Conservation (phyloP, 2,329 filamentous ascomycete genomes). For the Xylariales sp. region DNA sequence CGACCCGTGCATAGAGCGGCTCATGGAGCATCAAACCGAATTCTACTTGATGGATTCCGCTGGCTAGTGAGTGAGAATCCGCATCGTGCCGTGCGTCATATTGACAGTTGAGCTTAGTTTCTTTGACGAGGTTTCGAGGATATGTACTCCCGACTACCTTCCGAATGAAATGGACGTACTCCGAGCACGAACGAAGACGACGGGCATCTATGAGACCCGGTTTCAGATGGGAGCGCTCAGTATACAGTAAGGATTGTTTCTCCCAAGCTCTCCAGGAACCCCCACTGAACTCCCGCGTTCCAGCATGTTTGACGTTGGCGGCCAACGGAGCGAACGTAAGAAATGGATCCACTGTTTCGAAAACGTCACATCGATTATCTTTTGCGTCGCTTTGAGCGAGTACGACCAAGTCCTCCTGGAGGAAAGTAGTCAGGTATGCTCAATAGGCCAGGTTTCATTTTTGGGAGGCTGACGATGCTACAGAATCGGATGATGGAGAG, state of each 20-base stretch:
- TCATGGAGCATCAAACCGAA: constrained; percentile 93
- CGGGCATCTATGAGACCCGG: constrained; percentile 96
- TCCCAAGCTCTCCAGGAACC: not conserved
- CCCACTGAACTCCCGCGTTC: not conserved
- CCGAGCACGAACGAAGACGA: constrained; percentile 94
- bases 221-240: constrained; percentile 98
- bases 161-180: constrained; percentile 94
- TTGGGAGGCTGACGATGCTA: not conserved
- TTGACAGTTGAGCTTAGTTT: too few relatives aligned
- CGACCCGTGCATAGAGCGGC: constrained; percentile 73
- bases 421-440: constrained; percentile 86
- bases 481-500: constrained; percentile 99
- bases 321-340: constrained; percentile 94
- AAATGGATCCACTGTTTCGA: constrained; percentile 99
- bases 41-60: constrained; percentile 99
- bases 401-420: constrained; percentile 97
- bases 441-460: not conserved
- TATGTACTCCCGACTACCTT: constrained; percentile 79
- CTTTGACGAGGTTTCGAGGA: constrained; percentile 86
- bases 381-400: constrained; percentile 95
- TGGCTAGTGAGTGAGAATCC: constrained; percentile 67
- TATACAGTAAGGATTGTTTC: constrained; percentile 72
- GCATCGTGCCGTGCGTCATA: not conserved
- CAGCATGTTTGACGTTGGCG: constrained; percentile 99
- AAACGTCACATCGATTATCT: constrained; percentile 98